Base-by-base conservation (phyloP, 345 rosid genomes). In the Pistacia vera region DNA sequence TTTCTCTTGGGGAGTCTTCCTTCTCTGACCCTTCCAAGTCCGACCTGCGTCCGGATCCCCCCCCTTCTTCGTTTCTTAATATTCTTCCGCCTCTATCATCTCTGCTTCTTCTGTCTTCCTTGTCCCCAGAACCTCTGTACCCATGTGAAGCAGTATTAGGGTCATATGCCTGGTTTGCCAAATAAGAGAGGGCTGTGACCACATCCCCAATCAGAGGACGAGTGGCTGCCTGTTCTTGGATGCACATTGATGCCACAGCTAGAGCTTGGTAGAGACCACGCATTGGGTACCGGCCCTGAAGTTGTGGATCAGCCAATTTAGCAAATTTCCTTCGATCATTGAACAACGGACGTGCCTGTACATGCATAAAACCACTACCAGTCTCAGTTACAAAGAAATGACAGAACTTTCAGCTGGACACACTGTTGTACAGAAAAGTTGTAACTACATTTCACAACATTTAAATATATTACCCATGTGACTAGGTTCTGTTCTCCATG, bases 241-340 rank as follows among this genome's bases (percentile, higher is more conserved):
- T 92, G 85, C 99, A 95, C 98, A 95, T 92, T 25, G 99, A 95
- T 66, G 98, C 98, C 78, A 95, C 97, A 0, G 98, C 98, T 75
- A 93, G 88, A 18, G 98, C 99, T 85, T 93, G 99, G 83, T 92
- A 93, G 30, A 95, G 89, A 56, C 97, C 97, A 5, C 97, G 92
- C 73, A 88, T 90, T 1, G 99, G 99, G 82, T 82, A 96, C 52
- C 90, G 89, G 18, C 97, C 96, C 77, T 88, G 91, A 41, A 96
- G 85, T 55, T 28, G 83, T 7, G 97, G 99, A 83, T 96, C 99
- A 2, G 93, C 97, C 81, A 96, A 76, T 79, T 84, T 93, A 63
- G 90, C 76, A 62, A 92, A 88, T 82, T 90, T 93, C 81, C 96
- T 88, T 9, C 93, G 89, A 35, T 96, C 96, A 72, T 89, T 93